Conservation (phyloP, 192 early-diverging fungal genomes). For the Phycomyces blakesleeanus region DNA sequence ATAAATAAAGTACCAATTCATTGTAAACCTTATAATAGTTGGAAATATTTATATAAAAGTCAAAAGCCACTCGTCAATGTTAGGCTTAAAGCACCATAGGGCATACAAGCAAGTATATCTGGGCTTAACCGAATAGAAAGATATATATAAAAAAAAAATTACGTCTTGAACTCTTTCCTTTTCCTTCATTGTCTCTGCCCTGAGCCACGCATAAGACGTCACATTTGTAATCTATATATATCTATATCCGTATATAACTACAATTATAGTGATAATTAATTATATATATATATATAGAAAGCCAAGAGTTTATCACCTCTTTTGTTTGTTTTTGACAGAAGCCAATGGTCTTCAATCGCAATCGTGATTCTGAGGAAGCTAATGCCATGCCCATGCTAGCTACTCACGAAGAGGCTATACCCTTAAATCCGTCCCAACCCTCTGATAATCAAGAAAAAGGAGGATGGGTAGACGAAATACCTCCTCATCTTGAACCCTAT, state of each 20-base stretch:
- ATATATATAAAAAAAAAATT: no score
- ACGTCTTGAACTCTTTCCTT: no score
- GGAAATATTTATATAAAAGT: no score
- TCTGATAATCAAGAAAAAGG: slow-evolving; percentile 11
- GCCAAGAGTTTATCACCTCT: not conserved
- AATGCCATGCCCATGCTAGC: not conserved
- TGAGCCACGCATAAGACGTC: slow-evolving; percentile 10
- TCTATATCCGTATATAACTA: not conserved
- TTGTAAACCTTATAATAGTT: no score
- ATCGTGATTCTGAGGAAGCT: not conserved
- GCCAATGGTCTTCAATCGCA: not conserved
- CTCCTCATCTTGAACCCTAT: slow-evolving; percentile 48
- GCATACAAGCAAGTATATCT: no score
- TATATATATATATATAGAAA: no score
- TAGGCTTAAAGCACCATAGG: no score
- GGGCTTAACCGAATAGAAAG: no score
- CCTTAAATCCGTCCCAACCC: not conserved
- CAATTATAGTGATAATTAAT: no score
- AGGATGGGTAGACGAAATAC: slow-evolving; percentile 37
- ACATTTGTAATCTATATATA: not conserved
- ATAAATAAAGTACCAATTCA: no score
- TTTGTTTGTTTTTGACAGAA: not conserved
- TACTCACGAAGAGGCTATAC: not conserved
- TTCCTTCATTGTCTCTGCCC: not conserved
- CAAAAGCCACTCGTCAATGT: no score